Conservation (phyloP, 2,329 filamentous ascomycete species). For the Colletotrichum shisoi region DNA sequence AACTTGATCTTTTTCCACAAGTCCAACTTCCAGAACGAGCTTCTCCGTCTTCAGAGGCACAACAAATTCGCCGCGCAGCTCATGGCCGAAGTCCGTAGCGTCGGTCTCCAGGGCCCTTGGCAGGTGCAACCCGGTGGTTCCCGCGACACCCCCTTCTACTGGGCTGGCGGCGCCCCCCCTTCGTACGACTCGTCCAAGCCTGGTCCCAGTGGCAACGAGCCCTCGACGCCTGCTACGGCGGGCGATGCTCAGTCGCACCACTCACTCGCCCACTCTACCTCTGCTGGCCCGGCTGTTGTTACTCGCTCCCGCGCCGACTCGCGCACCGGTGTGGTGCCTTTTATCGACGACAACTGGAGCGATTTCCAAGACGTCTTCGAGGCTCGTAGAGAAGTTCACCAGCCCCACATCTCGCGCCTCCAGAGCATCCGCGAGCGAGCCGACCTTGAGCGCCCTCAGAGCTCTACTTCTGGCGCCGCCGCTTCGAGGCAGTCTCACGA, state of each 20-base stretch:
- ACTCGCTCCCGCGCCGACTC: constrained; percentile 38
- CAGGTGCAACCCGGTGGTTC: constrained; percentile 70
- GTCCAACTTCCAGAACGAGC: constrained; percentile 93
- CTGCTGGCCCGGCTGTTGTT: constrained; percentile 44
- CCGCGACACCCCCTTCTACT: constrained; percentile 71
- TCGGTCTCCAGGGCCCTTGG: constrained; percentile 82
- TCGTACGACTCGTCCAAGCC: constrained; percentile 45
- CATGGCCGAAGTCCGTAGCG: constrained; percentile 82
- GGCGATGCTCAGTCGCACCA: constrained; percentile 40
- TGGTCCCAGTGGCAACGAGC: constrained; percentile 36
- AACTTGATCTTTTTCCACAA: constrained; percentile 99
- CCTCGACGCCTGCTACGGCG: constrained; percentile 31
- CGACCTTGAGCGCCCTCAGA: constrained; percentile 24
- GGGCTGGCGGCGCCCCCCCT: constrained; percentile 49
- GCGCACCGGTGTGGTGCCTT: constrained; percentile 38
- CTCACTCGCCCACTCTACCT: constrained; percentile 43
- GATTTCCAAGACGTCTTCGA: constrained; percentile 59
- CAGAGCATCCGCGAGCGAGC: constrained; percentile 38
- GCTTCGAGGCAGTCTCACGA: constrained; percentile 23
- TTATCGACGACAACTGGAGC: constrained; percentile 47
- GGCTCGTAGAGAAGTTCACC: constrained; percentile 50
- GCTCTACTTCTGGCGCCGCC: constrained; percentile 18
- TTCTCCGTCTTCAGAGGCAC: constrained; percentile 84
- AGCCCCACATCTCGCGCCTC: constrained; percentile 43
- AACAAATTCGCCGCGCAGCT: constrained; percentile 95